Base-by-base conservation (phyloP, 2,329 filamentous ascomycete species). In the Colletotrichum sp. region DNA sequence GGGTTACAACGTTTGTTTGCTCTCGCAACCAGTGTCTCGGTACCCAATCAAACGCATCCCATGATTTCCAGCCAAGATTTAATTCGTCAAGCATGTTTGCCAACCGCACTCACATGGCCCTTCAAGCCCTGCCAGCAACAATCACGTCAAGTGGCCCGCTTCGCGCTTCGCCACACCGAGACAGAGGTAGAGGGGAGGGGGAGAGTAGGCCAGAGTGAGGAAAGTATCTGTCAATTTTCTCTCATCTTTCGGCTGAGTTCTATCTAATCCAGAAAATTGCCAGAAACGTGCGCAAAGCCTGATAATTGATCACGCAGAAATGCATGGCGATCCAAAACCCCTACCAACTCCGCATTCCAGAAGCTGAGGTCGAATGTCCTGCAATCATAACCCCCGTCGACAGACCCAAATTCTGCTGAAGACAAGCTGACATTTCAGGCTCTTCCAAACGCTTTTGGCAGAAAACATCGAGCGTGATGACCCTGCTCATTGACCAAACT, bases 11-110 rank as follows among this genome's bases (percentile, higher is more conserved):
- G 64, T 74, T 69, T 74, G 72, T 58, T 70, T 33, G 54, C 29
- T 65, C 55, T 64, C 68, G 72, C 69, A 74, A n/a, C 57, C 57
- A n/a, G 29, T 68, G 15, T 72, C 69, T 68, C 36, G 63, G 69
- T 57, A 68, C 29, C 72, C 69, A 72, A 74, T 72, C 9, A 72
- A 13, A 15, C 24, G 9, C 34, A 31, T 24, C 11, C 54, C 16
- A 24, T 18, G 4, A 36, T 21, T 55, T 34, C n/a, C 11, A 57
- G n/a, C 31, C 33, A 11, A 21, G 27, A 21, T 33, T 18, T 9
- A 11, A 38, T 21, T 15, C 27, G 43, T 43, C 11, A n/a, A 29
- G 13, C 11, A n/a, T 65, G 66, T 73, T 73, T 73, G 70, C 33
- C 34, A 38, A 38, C 43, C n/a, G 7, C 29, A 34, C 64, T 43